Evolutionary conservation across 2,329 filamentous ascomycete genomes (phyloP).

Genomic region (Botrytis aclada): DNA sequence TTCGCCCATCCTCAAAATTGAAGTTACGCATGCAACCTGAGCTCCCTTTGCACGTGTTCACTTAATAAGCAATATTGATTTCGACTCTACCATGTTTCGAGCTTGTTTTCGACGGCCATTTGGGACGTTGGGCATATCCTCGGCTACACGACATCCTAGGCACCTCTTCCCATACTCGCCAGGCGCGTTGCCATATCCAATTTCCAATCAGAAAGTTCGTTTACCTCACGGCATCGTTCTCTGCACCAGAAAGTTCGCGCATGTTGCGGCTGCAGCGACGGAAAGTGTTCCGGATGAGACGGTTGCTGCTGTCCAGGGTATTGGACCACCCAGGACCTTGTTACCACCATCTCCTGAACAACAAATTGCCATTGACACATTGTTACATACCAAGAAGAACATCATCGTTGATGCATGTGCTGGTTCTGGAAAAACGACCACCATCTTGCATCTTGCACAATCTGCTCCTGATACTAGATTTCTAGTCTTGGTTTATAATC

Average conservation of each 20-base stretch:
- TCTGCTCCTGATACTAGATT: conserved; percentile 9
- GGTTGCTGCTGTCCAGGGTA: background rate
- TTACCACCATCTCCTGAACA: conserved; percentile 16
- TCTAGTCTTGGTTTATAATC: conserved; percentile 13
- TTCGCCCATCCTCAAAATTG: background rate
- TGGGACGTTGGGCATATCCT: background rate
- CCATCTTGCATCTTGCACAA: conserved; percentile 5
- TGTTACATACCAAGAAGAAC: conserved; percentile 14
- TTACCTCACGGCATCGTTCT: background rate
- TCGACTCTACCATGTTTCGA: background rate
- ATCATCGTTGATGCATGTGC: conserved; percentile 14
- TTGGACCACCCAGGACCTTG: background rate
- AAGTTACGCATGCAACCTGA: background rate
- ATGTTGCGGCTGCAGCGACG: background rate
- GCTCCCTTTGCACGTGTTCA: background rate
- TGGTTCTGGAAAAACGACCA: conserved; percentile 17
- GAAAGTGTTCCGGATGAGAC: background rate
- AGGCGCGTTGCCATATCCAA: background rate
- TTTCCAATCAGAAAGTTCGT: background rate
- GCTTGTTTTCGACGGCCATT: background rate
- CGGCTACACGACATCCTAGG: background rate
- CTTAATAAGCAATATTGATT: background rate
- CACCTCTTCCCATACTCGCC: background rate
- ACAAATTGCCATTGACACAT: conserved; percentile 12
- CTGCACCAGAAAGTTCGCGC: background rate